Conservation (phyloP, 2,329 filamentous ascomycete genomes). For the Phoma sp. region DNA sequence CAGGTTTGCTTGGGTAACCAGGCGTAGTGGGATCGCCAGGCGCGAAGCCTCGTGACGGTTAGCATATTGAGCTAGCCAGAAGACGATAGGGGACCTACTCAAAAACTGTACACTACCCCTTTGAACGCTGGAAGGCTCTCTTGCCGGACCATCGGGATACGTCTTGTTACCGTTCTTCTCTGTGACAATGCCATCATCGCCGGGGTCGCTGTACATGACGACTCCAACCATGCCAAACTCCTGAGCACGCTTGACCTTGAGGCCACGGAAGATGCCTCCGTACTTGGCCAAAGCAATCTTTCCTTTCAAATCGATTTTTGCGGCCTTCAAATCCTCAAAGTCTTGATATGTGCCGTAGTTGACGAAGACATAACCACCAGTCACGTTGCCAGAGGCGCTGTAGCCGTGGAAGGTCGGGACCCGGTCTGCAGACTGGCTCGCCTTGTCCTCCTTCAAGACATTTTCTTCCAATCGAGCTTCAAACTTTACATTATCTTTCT, state of each 20-base stretch:
- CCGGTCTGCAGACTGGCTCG: slow-evolving; percentile 71
- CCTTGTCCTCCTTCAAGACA: slow-evolving; percentile 80
- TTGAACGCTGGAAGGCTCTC: slow-evolving; percentile 88
- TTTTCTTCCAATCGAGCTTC: slow-evolving; percentile 85
- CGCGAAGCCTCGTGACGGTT: slow-evolving; percentile 55
- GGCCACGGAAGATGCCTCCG: slow-evolving; percentile 82
- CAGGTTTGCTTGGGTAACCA: slow-evolving; percentile 91
- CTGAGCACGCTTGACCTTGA: slow-evolving; percentile 92
- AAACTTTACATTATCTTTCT: slow-evolving; percentile 63
- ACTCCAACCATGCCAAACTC: slow-evolving; percentile 88
- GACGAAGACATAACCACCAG: slow-evolving; percentile 82
- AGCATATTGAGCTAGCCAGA: slow-evolving; percentile 6
- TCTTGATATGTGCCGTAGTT: slow-evolving; percentile 90
- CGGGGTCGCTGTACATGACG: slow-evolving; percentile 85
- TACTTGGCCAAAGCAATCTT: slow-evolving; percentile 90
- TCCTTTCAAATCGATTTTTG: slow-evolving; percentile 76
- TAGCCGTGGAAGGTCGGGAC: slow-evolving; percentile 95
- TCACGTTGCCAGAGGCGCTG: slow-evolving; percentile 90
- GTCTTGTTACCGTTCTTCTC: slow-evolving; percentile 78
- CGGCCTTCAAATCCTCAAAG: slow-evolving; percentile 78
- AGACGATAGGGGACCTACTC: slow-evolving; percentile 40
- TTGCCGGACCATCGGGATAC: slow-evolving; percentile 86
- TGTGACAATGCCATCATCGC: slow-evolving; percentile 82
- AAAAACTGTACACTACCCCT: slow-evolving; percentile 77
- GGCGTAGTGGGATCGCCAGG: slow-evolving; percentile 86